Evolutionary conservation across 2,329 filamentous ascomycete species (phyloP).

Genomic region (Diplodia scrobiculata): DNA sequence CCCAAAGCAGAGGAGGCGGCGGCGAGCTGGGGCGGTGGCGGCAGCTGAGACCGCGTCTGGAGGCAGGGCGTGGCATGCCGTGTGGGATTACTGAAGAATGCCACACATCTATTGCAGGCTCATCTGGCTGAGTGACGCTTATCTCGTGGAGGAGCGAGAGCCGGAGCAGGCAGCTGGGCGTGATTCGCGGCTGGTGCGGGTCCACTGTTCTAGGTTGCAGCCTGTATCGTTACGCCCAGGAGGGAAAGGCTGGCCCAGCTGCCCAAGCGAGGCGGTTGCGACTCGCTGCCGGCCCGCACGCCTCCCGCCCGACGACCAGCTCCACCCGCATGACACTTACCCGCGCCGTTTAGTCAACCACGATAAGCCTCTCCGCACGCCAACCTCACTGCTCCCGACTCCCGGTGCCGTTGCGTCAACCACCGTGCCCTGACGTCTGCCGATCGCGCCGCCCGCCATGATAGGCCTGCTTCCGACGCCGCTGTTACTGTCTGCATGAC

Average conservation of each 20-base stretch:
- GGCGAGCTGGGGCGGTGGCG: no score
- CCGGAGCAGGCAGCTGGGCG: neutral
- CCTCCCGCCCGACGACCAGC: constrained; percentile 30
- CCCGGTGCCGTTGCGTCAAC: constrained; percentile 15
- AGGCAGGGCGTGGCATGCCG: neutral
- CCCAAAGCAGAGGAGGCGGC: neutral
- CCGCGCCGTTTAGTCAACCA: constrained; percentile 43
- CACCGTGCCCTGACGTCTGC: constrained; percentile 26
- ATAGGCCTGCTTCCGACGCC: constrained; percentile 13
- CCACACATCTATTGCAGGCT: constrained; percentile 8
- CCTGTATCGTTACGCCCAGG: constrained; percentile 13
- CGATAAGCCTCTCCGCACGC: constrained; percentile 39
- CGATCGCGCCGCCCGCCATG: constrained; percentile 21
- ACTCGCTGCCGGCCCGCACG: neutral
- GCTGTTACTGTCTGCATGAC: constrained; percentile 21
- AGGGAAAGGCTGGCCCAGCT: neutral
- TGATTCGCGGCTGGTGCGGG: constrained; percentile 7
- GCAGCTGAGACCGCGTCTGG: neutral
- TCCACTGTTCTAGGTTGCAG: constrained; percentile 1
- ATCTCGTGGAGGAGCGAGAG: constrained; percentile 11
- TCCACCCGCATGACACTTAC: constrained; percentile 38
- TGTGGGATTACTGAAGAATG: neutral
- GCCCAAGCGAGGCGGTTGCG: neutral
- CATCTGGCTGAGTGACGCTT: constrained; percentile 9
- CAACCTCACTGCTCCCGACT: neutral